phyloP scores from a whole-genome alignment of 768 basidiomycete species.

The Suillus ampliporus region DNA sequence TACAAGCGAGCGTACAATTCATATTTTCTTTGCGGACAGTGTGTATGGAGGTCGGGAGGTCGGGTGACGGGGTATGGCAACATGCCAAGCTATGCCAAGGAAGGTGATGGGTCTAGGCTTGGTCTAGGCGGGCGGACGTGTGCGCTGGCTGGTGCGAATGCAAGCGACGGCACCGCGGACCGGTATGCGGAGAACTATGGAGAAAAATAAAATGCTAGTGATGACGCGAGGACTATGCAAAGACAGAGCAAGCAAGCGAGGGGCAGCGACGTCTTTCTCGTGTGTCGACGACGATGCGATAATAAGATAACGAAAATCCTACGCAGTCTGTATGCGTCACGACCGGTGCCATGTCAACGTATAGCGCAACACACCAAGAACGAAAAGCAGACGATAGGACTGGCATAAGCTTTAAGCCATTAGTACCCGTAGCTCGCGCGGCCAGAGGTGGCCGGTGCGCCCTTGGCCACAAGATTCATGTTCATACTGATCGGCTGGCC shows the following conservation, averaged over 20 bases:
- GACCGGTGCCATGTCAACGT: neutral
- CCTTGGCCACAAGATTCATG: conserved; percentile 46
- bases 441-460: conserved; percentile 35
- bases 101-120: too few species aligned
- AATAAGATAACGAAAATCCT: conserved; percentile 10
- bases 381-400: conserved; percentile 13
- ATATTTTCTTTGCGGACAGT: conserved; percentile 1
- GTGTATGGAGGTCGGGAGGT: neutral
- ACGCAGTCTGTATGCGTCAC: neutral
- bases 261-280: neutral
- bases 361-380: conserved; percentile 19
- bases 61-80: neutral
- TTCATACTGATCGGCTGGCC: conserved; percentile 50
- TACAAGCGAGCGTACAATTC: conserved; percentile 7
- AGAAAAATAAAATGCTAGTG: conserved; percentile 5
- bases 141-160: conserved; percentile 1
- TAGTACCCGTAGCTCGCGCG: conserved; percentile 50
- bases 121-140: neutral
- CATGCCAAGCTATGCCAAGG: neutral
- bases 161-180: neutral
- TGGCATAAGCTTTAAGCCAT: conserved; percentile 16
- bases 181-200: neutral
- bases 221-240: conserved; percentile 1
- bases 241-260: neutral
- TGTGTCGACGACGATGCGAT: neutral